Evolutionary conservation across 2,329 filamentous ascomycete species (phyloP), one percentile per base, ranked within the genome.

Genomic region (Ophiostoma populinum): DNA sequence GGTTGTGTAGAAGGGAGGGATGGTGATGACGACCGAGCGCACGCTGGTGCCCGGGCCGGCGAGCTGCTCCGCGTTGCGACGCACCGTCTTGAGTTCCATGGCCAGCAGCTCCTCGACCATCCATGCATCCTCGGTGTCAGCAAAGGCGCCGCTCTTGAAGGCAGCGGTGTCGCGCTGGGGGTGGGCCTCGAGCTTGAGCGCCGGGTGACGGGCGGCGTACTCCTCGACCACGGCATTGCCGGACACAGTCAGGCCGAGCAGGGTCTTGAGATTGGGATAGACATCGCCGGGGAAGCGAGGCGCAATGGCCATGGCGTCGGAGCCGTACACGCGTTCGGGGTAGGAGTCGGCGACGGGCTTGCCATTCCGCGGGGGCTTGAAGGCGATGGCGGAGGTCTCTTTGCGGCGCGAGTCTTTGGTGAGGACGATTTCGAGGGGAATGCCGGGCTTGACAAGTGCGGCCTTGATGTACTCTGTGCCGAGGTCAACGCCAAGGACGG

Each of bases 381-480:
- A 95, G 28, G 83, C 80, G 46, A 98, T 75, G 27, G 85, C 86
- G 2, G 86, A 82, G 17, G 70, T 71, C 55, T 98, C 90, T 64
- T 98, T 98, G 51, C 90, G 79, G 56, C 92, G 81, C 20, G 90
- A 94, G 59, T 98, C 90, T 55, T 95, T 98, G 20, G 86, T 94
- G 38, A 94, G 70, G 54, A 98, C 87, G 45, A 98, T 95, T 46
- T 98, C 90, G 52, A 98, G 81, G 9, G 90, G 90, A 35, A 92
- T 87, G 41, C 90, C 90, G 2, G 90, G 90, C 61, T 95, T 95
- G 42, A 98, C 87, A 27, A 98, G 71, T 11, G 81, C 76, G 19
- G 87, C 87, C 63, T 95, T 98, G 61, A 98, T 80, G 60, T 92
- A 94, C 55, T 93, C 83, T 38, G 90, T 94, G 46, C 90, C 90